Base-by-base conservation (phyloP, 1,284 basidiomycete genomes). In the Mycosarcoma maydis region DNA sequence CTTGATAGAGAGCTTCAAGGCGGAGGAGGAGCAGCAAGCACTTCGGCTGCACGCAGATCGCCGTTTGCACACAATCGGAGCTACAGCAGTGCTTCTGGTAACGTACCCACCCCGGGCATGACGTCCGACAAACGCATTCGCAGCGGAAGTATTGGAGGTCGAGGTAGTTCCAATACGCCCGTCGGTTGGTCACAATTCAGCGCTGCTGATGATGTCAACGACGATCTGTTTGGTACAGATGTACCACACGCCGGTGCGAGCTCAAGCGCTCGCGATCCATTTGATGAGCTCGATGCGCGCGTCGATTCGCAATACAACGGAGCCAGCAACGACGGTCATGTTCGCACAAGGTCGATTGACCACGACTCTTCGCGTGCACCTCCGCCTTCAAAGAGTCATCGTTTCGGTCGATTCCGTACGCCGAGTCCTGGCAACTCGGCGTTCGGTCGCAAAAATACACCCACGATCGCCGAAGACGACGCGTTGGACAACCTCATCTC, bases 1-100 rank as follows among this genome's bases (percentile, higher is more conserved):
- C 67, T 80, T 17, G 77, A 80, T 33, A 45, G 66, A 10, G 75
- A 80, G 50, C 58, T 80, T 11, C 77, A 78, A 39, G 50, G 61
- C 8, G 48, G 53, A 20, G 48, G 53, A 20, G 57, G 48, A n/a
- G 30, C 48, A 5, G 13, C 48, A 4, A 53, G 55, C 16, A 40
- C 51, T 16, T 47, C 56, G 2, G 43, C 54, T 26, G 37, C 52
- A 3, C 51, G 57, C 13, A 56, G 46, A 23, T 55, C 66, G 29
- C 40, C 56, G 11, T 38, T 23, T 10, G 41, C 43, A 8, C 62
- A 46, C 47, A 45, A 24, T 33, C 59, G 53, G 38, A 47, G 34
- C 30, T 59, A 59, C 43, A 51, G 44, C 16, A 10, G 27, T 22
- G 36, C 42, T 34, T 34, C 52, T 3, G 42, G 46, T n/a, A 47